Base-by-base conservation (phyloP, 768 basidiomycete genomes). In the Mycena floridula region DNA sequence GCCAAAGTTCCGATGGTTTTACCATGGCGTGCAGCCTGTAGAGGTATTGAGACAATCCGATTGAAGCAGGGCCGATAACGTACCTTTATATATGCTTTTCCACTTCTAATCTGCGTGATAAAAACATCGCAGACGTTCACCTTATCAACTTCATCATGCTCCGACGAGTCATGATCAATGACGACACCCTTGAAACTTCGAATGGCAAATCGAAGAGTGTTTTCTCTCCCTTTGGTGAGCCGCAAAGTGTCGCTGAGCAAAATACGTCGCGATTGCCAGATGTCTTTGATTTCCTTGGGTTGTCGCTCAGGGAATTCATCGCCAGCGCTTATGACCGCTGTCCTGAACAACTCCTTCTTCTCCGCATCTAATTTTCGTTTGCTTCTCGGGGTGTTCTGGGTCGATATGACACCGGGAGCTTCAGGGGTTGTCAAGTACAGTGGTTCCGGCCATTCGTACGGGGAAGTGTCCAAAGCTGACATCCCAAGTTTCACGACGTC, bases 381-480 rank as follows among this genome's bases (percentile, higher is more conserved):
- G 63, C 52, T 54, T 47, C 59, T 52, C 50, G 54, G 55, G 25
- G 37, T 56, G 5, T 32, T 37, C 21, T 51, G 49, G n/a, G n/a
- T n/a, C n/a, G n/a, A n/a, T n/a, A n/a, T n/a, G n/a, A n/a, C n/a
- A 2, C 55, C 50, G 5, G 53, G 37, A 21, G 52, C 48, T 3
- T 50, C 46, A 5, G 57, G 55, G 5, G 57, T 57, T 25, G 59
- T 65, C 44, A 74, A 62, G 20, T 85, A 54, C 5, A 63, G 61
- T 0, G 87, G 88, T 12, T 88, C 73, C 0, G 90, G 91, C 82
- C 85, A 90, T 49, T 81, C 68, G 51, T 86, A 90, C 16, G 73
- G 65, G 0, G 57, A 53, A 18, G 81, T 77, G 1, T 74, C 68
- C 7, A 87, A 60, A 7, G 63, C 63, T 11, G 73, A 60, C 18